Percentiles rank a stretch among this genome's conserved stretches.
Conservation (phyloP, 768 basidiomycete species). For the Fibroporia radiculosa region DNA sequence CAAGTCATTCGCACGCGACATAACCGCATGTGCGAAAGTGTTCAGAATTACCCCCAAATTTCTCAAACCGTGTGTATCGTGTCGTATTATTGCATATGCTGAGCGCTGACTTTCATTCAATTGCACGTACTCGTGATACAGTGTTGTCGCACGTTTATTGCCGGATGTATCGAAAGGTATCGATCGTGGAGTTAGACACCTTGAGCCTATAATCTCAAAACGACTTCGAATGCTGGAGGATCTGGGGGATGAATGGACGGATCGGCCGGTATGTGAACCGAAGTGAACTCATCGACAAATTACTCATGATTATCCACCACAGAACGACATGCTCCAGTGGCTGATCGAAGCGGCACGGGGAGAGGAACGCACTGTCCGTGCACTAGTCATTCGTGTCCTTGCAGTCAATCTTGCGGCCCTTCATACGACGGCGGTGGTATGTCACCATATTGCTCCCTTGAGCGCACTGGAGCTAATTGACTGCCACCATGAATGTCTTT, state of each 20-base stretch:
- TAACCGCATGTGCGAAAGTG: constrained; percentile 24
- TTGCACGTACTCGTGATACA: too few species aligned
- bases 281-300: constrained; percentile 11
- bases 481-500: not conserved
- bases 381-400: constrained; percentile 20
- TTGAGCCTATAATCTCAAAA: constrained; percentile 27
- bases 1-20: constrained; percentile 24
- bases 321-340: constrained; percentile 36
- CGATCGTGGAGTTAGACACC: constrained; percentile 12
- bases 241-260: constrained; percentile 26
- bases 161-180: constrained; percentile 12
- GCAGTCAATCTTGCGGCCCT: constrained; percentile 25
- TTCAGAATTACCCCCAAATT: constrained; percentile 33
- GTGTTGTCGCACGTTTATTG: constrained; percentile 13
- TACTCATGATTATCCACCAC: not conserved
- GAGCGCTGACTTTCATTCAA: not conserved
- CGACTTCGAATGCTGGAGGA: constrained; percentile 24
- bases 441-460: constrained; percentile 2
- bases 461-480: not conserved
- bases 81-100: not conserved
- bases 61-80: constrained; percentile 34
- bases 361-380: constrained; percentile 19
- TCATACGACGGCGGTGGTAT: constrained; percentile 19
- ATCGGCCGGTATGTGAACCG: constrained; percentile 24
- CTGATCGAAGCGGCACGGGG: constrained; percentile 26